phyloP scores from a whole-genome alignment of 2,329 filamentous ascomycete genomes.

The Sporothrix protearum region DNA sequence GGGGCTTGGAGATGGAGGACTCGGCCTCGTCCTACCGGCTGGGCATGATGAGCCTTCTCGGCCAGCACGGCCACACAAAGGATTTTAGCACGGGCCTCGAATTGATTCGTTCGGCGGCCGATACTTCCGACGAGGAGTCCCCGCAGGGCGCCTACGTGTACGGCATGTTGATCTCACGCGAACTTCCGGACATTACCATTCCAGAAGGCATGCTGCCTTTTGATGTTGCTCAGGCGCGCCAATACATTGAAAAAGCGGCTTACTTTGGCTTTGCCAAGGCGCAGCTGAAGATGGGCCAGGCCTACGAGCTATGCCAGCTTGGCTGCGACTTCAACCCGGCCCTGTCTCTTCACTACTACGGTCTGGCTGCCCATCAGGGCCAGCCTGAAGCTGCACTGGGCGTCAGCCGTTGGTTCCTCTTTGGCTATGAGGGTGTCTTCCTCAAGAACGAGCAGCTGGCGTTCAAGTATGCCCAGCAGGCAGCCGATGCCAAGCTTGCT shows the following conservation, averaged over 20 bases:
- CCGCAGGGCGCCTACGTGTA: constrained; percentile 94
- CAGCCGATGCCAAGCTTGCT: constrained; percentile 73
- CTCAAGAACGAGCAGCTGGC: constrained; percentile 94
- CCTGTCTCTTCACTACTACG: constrained; percentile 92
- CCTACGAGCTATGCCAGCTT: constrained; percentile 89
- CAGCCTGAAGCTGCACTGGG: constrained; percentile 92
- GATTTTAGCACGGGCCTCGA: constrained; percentile 75
- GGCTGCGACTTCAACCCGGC: constrained; percentile 93
- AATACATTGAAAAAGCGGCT: constrained; percentile 94
- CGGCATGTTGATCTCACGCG: constrained; percentile 87
- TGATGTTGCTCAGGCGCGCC: constrained; percentile 69
- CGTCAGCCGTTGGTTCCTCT: constrained; percentile 97
- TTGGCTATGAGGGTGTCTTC: constrained; percentile 87
- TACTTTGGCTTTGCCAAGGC: constrained; percentile 95
- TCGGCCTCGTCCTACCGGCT: constrained; percentile 83
- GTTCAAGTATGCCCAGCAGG: constrained; percentile 84
- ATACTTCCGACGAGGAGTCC: constrained; percentile 90
- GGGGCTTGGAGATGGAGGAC: constrained; percentile 74
- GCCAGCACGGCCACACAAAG: constrained; percentile 85
- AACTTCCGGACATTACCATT: constrained; percentile 84
- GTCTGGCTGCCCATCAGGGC: constrained; percentile 84
- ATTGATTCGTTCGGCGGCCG: constrained; percentile 76
- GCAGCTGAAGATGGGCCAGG: constrained; percentile 94
- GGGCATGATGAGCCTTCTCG: constrained; percentile 95
- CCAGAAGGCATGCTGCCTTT: constrained; percentile 66